Base-by-base conservation (phyloP, 1,139 yeast genomes). In the Geotrichum bryndzae region DNA sequence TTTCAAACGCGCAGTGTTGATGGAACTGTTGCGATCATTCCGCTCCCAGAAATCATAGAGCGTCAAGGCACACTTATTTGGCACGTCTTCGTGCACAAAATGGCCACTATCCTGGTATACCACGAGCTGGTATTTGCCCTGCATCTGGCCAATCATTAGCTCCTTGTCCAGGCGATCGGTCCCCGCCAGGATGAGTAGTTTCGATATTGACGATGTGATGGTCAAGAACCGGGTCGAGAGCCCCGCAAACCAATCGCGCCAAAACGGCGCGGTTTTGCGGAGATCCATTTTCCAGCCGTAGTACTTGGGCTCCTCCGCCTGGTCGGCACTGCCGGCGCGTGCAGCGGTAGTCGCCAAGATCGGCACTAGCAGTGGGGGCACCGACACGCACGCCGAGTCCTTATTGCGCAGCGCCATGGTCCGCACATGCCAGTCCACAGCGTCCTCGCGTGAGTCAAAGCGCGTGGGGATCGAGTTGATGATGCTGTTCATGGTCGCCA, bases 61-160 rank as follows among this genome's bases (percentile, higher is more conserved):
- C 18, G 62, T 56, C 3, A 53, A 53, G 0, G 91, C 87, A 0
- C 89, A 80, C 66, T 87, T 87, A 15, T 71, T 74, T 0, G 98
- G 96, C 13, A 83, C 80, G 73, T 94, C 99, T 72, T 94, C 99
- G 58, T 94, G 99, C 23, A 94, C 78, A 69, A 91, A 94, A 75
- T 94, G 99, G 1, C 98, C 97, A 0, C 92, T 80, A 50, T 84
- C 86, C 69, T 84, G 86, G 73, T 91, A 87, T 3, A 91, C 96
- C 18, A 90, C 85, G 56, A 94, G 79, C 73, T 94, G 99, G 73
- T 88, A 94, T 71, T 89, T 90, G 41, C 82, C 81, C 75, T 92
- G 98, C 99, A 94, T 94, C 74, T 95, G 99, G 0, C 97, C 99
- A 62, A 94, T 86, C 72, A 91, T 90, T 53, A 94, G 77, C 54